A percentile compares a stretch with the other conserved stretches of the same genome.
These are phyloP conservation scores for Beauveria caledonica DNA, from an alignment of 2,329 filamentous ascomycete genomes.

Conservation along the genomic window DNA sequence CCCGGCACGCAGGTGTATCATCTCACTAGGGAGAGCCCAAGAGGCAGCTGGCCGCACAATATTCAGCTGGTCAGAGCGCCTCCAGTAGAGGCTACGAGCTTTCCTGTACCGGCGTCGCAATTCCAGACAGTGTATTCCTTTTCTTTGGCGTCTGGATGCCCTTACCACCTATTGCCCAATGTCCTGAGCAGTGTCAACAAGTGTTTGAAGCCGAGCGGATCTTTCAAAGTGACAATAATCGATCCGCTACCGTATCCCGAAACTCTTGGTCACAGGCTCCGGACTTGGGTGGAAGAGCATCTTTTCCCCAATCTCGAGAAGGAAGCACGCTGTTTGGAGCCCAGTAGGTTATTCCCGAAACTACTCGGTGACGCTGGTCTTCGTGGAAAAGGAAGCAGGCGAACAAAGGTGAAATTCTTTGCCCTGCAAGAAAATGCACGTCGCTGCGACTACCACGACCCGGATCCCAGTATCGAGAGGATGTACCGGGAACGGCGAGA, in stretches of 20 bases:
- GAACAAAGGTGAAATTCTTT: slow-evolving; percentile 41
- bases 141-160: slow-evolving; percentile 47
- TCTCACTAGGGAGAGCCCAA: slow-evolving; percentile 28
- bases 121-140: slow-evolving; percentile 46
- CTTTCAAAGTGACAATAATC: slow-evolving; percentile 51
- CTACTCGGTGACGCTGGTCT: slow-evolving; percentile 52
- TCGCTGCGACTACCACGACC: slow-evolving; percentile 15
- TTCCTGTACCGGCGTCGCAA: slow-evolving; percentile 31
- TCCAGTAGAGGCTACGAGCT: slow-evolving; percentile 25
- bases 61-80: slow-evolving; percentile 32
- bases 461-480: slow-evolving; percentile 18
- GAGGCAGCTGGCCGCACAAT: slow-evolving; percentile 21
- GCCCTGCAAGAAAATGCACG: slow-evolving; percentile 30
- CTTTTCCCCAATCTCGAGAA: slow-evolving; percentile 51
- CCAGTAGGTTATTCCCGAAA: slow-evolving; percentile 47
- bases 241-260: slow-evolving; percentile 51
- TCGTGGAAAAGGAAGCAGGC: slow-evolving; percentile 37
- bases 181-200: slow-evolving; percentile 37
- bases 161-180: slow-evolving; percentile 35
- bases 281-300: slow-evolving; percentile 54
- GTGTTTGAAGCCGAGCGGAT: slow-evolving; percentile 45
- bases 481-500: slow-evolving; percentile 21
- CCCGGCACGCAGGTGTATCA: slow-evolving; percentile 35
- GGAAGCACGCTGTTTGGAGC: slow-evolving; percentile 51
- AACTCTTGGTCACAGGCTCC: slow-evolving; percentile 49